Evolutionary conservation across 225 moss, liverwort and hornwort genomes (phyloP).

Genomic region (Sphagnum tenellum): DNA sequence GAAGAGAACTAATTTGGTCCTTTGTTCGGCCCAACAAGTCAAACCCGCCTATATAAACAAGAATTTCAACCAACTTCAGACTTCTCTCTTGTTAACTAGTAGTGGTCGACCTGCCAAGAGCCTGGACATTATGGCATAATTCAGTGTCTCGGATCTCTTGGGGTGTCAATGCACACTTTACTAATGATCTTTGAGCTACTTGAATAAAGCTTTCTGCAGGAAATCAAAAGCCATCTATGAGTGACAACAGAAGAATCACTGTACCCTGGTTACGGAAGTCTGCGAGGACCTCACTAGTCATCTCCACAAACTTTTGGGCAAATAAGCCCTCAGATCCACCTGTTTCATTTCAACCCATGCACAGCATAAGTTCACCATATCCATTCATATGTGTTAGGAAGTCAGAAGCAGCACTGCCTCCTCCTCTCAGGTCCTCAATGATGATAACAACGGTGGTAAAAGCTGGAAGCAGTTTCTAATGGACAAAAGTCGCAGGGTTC

Average conservation of each 20-base stretch:
- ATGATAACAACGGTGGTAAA: no score
- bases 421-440: no score
- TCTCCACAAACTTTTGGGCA: conserved; percentile 68
- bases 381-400: neutral
- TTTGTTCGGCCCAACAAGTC: conserved; percentile 93
- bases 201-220: no score
- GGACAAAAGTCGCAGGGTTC: neutral
- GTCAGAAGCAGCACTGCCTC: no score
- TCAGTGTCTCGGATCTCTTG: no score
- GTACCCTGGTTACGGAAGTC: conserved; percentile 87
- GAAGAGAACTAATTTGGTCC: conserved; percentile 89
- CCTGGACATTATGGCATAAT: neutral
- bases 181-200: no score
- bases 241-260: neutral
- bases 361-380: neutral
- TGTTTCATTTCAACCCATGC: conserved; percentile 10
- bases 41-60: conserved; percentile 57
- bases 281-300: conserved; percentile 49
- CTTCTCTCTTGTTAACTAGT: neutral
- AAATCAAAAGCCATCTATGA: no score
- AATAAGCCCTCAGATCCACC: conserved; percentile 97
- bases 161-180: no score
- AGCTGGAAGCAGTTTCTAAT: neutral
- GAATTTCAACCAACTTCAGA: neutral
- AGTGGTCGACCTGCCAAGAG: neutral